Conservation (phyloP, 768 basidiomycete species). For the Xerocomellus dryophilus region DNA sequence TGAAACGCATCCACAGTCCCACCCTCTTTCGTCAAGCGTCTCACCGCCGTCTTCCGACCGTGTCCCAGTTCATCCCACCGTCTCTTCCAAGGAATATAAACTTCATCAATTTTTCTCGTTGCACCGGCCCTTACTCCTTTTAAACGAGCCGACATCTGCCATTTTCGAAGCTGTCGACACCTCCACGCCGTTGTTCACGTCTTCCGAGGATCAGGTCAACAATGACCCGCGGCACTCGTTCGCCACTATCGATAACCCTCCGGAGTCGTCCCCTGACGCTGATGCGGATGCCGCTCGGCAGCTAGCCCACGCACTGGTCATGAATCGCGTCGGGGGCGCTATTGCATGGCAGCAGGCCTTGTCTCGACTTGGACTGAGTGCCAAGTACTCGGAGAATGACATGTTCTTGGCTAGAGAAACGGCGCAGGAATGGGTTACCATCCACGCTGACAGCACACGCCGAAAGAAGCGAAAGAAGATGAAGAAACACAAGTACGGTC, state of each 20-base stretch:
- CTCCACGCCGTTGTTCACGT: conserved; percentile 18
- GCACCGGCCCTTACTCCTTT: conserved; percentile 72
- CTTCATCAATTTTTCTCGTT: conserved; percentile 84
- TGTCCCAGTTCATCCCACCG: conserved; percentile 46
- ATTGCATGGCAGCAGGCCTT: conserved; percentile 69
- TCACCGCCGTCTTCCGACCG: conserved; percentile 11
- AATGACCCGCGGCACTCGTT: conserved; percentile 26
- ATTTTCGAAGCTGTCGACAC: conserved; percentile 43
- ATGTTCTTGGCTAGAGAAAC: conserved; percentile 51
- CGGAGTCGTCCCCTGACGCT: conserved; percentile 58
- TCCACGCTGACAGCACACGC: conserved; percentile 77
- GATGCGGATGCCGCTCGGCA: conserved; percentile 80
- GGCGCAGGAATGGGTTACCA: conserved; percentile 59
- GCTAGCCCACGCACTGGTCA: conserved; percentile 70
- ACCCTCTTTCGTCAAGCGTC: conserved; percentile 12
- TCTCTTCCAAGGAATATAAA: conserved; percentile 68
- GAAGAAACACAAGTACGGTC: conserved; percentile 90
- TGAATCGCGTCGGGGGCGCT: conserved; percentile 59
- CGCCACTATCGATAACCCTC: conserved; percentile 40
- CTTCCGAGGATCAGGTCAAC: conserved; percentile 23
- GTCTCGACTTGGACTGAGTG: conserved; percentile 59
- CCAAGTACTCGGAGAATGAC: conserved; percentile 47
- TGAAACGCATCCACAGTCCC: conserved; percentile 20
- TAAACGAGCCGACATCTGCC: conserved; percentile 57
- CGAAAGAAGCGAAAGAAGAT: conserved; percentile 91